A percentile compares a stretch with the other conserved stretches of the same genome.
These are phyloP conservation scores for Pseudopithomyces chartarum DNA, from an alignment of 2,329 filamentous ascomycete species.

Conservation along the genomic window DNA sequence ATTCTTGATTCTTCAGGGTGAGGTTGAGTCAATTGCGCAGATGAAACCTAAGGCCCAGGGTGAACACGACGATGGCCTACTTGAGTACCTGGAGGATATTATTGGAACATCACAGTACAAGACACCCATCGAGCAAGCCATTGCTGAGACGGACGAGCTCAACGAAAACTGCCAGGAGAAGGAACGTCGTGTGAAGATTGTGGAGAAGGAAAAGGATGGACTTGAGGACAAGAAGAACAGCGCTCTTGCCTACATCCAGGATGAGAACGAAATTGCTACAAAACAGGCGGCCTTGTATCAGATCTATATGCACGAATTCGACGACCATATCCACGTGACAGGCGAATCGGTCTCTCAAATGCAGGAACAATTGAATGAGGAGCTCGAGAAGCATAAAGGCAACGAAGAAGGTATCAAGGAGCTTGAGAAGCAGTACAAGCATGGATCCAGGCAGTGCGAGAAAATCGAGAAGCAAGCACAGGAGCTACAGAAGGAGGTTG, in stretches of 20 bases:
- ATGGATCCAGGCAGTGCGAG: constrained; percentile 82
- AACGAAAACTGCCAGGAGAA: constrained; percentile 97
- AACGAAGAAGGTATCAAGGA: constrained; percentile 89
- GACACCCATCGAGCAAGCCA: constrained; percentile 91
- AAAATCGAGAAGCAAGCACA: constrained; percentile 81
- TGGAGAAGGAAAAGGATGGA: constrained; percentile 93
- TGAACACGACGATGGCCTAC: constrained; percentile 92
- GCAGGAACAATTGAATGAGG: constrained; percentile 81
- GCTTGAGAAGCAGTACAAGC: constrained; percentile 82
- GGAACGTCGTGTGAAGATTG: constrained; percentile 91
- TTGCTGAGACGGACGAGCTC: constrained; percentile 83
- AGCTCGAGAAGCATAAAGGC: constrained; percentile 89
- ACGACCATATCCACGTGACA: constrained; percentile 85
- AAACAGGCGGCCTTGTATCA: constrained; percentile 95
- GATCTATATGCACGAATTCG: constrained; percentile 84
- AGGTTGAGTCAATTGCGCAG: constrained; percentile 97
- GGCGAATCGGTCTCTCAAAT: constrained; percentile 90
- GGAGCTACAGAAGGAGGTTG: constrained; percentile 79
- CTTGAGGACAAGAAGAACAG: constrained; percentile 97
- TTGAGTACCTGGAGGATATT: constrained; percentile 98
- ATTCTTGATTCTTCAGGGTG: constrained; percentile 94
- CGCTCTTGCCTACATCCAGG: constrained; percentile 82
- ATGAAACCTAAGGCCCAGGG: constrained; percentile 97
- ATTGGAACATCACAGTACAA: constrained; percentile 99
- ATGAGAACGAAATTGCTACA: constrained; percentile 88